Conservation (phyloP, 345 rosid genomes). For the Clausena lansium region DNA sequence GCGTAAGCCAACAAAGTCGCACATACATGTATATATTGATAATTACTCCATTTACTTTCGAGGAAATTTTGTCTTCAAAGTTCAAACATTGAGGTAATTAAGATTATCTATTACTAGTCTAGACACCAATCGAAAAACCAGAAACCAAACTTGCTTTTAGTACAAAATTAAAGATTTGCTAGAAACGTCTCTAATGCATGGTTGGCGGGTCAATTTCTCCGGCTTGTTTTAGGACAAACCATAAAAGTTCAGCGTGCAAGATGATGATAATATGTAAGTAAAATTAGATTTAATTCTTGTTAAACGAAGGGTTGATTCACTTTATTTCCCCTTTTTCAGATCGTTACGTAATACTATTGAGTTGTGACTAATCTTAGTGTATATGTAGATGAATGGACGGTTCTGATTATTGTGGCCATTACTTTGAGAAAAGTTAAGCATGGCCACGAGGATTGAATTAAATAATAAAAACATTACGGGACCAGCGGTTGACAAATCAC, state of each 20-base stretch:
- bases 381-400: constrained; percentile 12
- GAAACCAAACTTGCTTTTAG: background rate
- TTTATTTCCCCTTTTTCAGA: background rate
- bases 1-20: background rate
- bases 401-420: constrained; percentile 21
- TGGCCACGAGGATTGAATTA: constrained; percentile 11
- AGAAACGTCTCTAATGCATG: background rate
- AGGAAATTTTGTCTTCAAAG: background rate
- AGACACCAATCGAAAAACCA: background rate
- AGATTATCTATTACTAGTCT: background rate
- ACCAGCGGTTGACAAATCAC: constrained; percentile 45
- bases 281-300: background rate
- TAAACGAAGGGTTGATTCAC: background rate
- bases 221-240: background rate
- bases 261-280: background rate
- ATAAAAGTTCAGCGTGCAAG: background rate
- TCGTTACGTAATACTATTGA: background rate
- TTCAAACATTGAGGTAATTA: background rate
- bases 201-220: background rate
- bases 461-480: constrained; percentile 12
- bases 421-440: constrained; percentile 18
- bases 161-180: background rate
- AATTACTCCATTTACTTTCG: background rate
- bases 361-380: constrained; percentile 10
- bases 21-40: background rate